phyloP scores from a whole-genome alignment of 2,329 filamentous ascomycete species.

The Trichophyton schoenleinii region DNA sequence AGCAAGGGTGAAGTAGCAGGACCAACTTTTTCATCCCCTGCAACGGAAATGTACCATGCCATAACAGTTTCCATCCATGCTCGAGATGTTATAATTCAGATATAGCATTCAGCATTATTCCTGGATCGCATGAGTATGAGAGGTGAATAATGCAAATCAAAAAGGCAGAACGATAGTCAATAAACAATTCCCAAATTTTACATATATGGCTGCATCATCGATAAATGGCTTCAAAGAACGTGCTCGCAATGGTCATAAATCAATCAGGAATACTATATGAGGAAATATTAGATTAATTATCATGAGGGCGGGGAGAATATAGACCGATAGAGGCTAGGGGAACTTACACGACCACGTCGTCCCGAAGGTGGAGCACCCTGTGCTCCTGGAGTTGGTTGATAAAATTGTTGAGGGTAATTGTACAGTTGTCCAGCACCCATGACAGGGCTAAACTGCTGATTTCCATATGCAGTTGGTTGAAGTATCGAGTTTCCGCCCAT shows the following conservation, averaged over 20 bases:
- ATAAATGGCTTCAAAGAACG: conserved; percentile 1
- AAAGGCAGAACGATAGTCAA: not conserved
- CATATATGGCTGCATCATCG: conserved; percentile 5
- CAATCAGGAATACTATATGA: conserved; percentile 2
- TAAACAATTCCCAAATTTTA: not conserved
- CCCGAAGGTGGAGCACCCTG: conserved; percentile 36
- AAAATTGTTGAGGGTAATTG: conserved; percentile 42
- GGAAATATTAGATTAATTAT: not conserved
- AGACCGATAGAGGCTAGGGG: not conserved
- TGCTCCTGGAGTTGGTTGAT: conserved; percentile 31
- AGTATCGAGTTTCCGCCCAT: conserved; percentile 35
- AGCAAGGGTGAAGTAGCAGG: not conserved
- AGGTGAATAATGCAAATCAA: not conserved
- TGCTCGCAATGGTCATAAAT: not conserved
- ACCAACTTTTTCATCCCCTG: not conserved
- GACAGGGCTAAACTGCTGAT: conserved; percentile 35
- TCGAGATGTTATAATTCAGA: not conserved
- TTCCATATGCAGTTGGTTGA: conserved; percentile 34
- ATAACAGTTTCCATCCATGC: not conserved
- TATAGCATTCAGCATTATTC: not conserved
- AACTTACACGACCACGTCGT: conserved; percentile 43
- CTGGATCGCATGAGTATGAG: not conserved
- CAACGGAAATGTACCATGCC: not conserved
- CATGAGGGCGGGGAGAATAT: not conserved
- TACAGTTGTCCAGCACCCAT: conserved; percentile 36